Base-by-base conservation (phyloP, 1,284 basidiomycete species). In the Coniferiporia weirii region DNA sequence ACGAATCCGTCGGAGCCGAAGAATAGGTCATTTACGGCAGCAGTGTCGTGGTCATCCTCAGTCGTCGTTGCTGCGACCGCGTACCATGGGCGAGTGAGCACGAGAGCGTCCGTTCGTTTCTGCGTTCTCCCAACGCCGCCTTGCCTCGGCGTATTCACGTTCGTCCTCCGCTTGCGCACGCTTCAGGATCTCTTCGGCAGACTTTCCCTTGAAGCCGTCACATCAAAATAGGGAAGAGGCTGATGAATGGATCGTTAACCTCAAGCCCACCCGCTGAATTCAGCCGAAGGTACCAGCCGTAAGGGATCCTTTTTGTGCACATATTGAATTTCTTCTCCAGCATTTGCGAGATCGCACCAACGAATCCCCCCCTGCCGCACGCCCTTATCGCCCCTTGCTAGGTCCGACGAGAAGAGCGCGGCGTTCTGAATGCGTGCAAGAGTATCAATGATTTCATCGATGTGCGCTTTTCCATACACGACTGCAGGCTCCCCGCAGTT, bases 231-330 rank as follows among this genome's bases (percentile, higher is more conserved):
- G 72, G 68, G 46, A 76, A 67, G 13, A 76, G 65, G 49, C 76
- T 74, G 22, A 76, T 66, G 64, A 77, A 68, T 2, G 72, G 68
- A 52, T 77, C 73, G 20, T 68, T 71, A 17, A 78, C 64, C 59
- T 73, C 73, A 38, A 78, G 66, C 0, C 76, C 76, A 40, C 77
- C 77, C 38, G 65, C 70, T 27, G 67, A 64, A 45, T 76, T 70
- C 0, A 76, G 75, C 54, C 76, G 71, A 64, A 76, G 76, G 67
- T 77, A 77, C 62, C 75, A 78, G 1, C 76, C 76, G 46, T 72
- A 70, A 0, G 76, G 76, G 6, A 79, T 66, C 56, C 75, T 71
- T 2, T 34, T 34, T 32, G 51, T n/a, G n/a, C n/a, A n/a, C n/a
- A n/a, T n/a, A n/a, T n/a, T n/a, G n/a, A n/a, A n/a, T n/a, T n/a